phyloP scores from a whole-genome alignment of 2,329 filamentous ascomycete genomes.

The Bisporella sp. region DNA sequence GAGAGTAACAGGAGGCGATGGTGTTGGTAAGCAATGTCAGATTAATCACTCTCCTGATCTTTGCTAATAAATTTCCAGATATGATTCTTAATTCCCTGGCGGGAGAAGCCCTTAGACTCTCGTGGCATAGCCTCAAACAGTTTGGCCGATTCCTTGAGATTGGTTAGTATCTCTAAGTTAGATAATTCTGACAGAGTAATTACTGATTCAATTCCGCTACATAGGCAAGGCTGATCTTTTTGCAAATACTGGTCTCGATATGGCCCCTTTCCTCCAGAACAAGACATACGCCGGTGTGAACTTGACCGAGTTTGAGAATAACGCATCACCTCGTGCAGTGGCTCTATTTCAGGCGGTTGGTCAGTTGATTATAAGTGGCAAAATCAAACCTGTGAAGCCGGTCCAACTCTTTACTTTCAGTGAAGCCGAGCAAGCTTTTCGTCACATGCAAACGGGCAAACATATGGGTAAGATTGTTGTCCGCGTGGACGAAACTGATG shows the following conservation, averaged over 20 bases:
- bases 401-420: neutral
- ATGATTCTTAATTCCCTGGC: constrained; percentile 21
- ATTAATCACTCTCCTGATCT: too few relatives aligned
- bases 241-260: neutral
- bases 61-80: neutral
- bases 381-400: neutral
- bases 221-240: neutral
- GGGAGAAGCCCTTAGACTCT: constrained; percentile 15
- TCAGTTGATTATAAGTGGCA: neutral
- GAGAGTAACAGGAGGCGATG: constrained; percentile 10
- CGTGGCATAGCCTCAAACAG: constrained; percentile 27
- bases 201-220: neutral
- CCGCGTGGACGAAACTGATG: neutral
- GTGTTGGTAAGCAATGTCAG: constrained; percentile 7
- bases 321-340: neutral
- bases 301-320: neutral
- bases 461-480: constrained; percentile 7
- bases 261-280: neutral
- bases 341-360: neutral
- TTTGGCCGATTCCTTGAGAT: constrained; percentile 33
- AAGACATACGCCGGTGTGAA: neutral
- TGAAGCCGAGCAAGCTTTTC: constrained; percentile 7
- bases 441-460: constrained; percentile 6
- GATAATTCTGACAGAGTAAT: neutral
- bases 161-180: constrained; percentile 7